Conservation (phyloP, 441 rosid species). For the Raphanus hybrid region DNA sequence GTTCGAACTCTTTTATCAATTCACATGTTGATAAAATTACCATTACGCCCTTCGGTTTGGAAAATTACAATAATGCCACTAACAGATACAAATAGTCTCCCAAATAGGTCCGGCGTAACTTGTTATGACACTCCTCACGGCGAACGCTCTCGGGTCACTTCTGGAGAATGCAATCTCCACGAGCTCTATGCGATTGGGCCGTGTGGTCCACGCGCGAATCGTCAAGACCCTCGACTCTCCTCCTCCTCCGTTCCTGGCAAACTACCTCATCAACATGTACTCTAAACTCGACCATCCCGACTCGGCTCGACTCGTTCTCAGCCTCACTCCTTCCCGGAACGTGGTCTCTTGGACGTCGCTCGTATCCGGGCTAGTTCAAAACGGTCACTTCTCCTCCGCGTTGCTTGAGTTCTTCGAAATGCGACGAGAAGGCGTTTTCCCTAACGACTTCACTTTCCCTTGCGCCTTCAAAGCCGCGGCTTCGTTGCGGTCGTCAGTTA, state of each 20-base stretch:
- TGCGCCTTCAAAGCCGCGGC: constrained; percentile 81
- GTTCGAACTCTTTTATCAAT: too few relatives aligned
- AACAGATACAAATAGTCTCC: too few relatives aligned
- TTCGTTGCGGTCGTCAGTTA: constrained; percentile 44
- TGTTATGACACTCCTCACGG: constrained; percentile 50
- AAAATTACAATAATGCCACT: too few relatives aligned
- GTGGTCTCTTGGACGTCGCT: not conserved
- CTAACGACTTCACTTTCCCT: constrained; percentile 87
- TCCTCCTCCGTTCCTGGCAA: constrained; percentile 59
- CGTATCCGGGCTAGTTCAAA: constrained; percentile 49
- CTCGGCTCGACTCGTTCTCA: not conserved
- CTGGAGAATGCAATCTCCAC: constrained; percentile 60
- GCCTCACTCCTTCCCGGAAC: not conserved
- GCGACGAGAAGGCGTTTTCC: constrained; percentile 62
- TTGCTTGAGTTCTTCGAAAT: constrained; percentile 57
- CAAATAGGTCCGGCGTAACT: too few relatives aligned
- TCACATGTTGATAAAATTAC: not conserved
- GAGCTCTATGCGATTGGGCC: constrained; percentile 56
- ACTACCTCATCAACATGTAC: constrained; percentile 63
- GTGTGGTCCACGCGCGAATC: constrained; percentile 65
- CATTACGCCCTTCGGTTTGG: constrained; percentile 2
- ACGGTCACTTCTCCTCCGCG: constrained; percentile 61
- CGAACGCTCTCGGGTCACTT: constrained; percentile 55
- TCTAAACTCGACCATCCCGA: not conserved
- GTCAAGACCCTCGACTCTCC: constrained; percentile 55